These are phyloP conservation scores for Tephrocybe sp. DNA, from an alignment of 768 basidiomycete genomes.

Conservation along the genomic window DNA sequence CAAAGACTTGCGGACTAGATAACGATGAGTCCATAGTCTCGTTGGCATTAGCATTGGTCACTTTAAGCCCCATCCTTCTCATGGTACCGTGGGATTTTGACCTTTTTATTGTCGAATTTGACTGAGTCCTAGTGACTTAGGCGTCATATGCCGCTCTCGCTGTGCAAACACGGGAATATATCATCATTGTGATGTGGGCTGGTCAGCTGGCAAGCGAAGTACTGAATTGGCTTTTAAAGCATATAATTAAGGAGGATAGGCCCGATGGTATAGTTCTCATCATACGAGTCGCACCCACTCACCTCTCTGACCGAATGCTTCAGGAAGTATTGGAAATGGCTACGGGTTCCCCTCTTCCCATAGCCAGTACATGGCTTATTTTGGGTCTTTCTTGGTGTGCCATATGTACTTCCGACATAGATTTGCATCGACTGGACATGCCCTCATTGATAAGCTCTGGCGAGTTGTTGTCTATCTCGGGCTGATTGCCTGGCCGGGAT, in stretches of 20 bases:
- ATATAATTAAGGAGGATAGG: slow-evolving; percentile 62
- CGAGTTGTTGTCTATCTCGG: slow-evolving; percentile 45
- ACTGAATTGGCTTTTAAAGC: slow-evolving; percentile 71
- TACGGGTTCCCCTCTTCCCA: slow-evolving; percentile 91
- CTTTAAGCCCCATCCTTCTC: slow-evolving; percentile 68
- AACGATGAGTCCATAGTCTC: slow-evolving; percentile 61
- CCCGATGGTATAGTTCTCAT: slow-evolving; percentile 52
- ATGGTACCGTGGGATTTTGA: slow-evolving; percentile 45
- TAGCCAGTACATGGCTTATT: slow-evolving; percentile 90
- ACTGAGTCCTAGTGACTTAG: slow-evolving; percentile 44
- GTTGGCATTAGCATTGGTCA: slow-evolving; percentile 58
- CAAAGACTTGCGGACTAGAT: slow-evolving; percentile 40
- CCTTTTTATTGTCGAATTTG: not conserved
- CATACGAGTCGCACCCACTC: not conserved
- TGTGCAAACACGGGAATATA: slow-evolving; percentile 74
- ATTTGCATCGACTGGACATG: slow-evolving; percentile 54
- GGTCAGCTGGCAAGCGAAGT: slow-evolving; percentile 76
- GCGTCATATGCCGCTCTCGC: slow-evolving; percentile 78
- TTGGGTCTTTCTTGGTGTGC: slow-evolving; percentile 71
- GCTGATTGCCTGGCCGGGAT: slow-evolving; percentile 54
- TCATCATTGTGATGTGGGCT: slow-evolving; percentile 82
- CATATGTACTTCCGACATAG: slow-evolving; percentile 73
- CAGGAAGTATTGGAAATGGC: slow-evolving; percentile 63
- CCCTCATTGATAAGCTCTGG: slow-evolving; percentile 52
- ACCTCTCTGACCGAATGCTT: not conserved